Conservation (phyloP, 1,284 basidiomycete genomes). For the Agroathelia rolfsii region DNA sequence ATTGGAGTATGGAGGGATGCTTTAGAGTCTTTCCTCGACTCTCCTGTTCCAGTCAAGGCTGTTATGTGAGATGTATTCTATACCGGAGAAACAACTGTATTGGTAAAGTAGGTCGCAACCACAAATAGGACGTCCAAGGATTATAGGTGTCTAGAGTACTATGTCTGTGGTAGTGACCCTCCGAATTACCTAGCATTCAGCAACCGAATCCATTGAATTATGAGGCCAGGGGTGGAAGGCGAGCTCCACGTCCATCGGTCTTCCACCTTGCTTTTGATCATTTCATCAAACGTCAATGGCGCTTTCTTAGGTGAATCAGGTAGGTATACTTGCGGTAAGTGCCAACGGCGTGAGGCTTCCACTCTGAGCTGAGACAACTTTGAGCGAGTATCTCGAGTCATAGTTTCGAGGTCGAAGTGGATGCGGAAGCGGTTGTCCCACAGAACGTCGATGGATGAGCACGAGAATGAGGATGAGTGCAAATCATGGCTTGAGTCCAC, state of each 20-base stretch:
- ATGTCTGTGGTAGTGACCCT: not conserved
- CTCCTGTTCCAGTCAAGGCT: too few relatives aligned
- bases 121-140: constrained; percentile 1
- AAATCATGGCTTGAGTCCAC: too few relatives aligned
- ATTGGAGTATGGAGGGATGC: constrained; percentile 30
- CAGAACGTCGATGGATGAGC: constrained; percentile 27
- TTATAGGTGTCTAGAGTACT: constrained; percentile 2
- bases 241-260: not conserved
- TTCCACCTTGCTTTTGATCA: not conserved
- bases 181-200: constrained; percentile 28
- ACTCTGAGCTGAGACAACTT: constrained; percentile 3
- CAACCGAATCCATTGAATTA: constrained; percentile 35
- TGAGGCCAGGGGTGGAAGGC: constrained; percentile 30
- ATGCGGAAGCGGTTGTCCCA: constrained; percentile 54
- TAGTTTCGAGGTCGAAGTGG: constrained; percentile 29
- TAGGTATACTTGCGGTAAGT: constrained; percentile 36
- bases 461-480: too few relatives aligned
- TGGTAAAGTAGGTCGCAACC: too few relatives aligned
- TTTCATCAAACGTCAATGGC: constrained; percentile 1
- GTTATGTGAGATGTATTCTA: too few relatives aligned
- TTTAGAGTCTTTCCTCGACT: constrained; percentile 24
- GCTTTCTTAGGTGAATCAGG: constrained; percentile 8
- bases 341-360: too few relatives aligned
- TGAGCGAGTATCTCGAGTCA: constrained; percentile 22
- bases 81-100: too few relatives aligned